Evolutionary conservation across 2,329 filamentous ascomycete genomes (phyloP), one percentile per base, ranked within the genome.

Genomic region (Didymosphaeria variabile): DNA sequence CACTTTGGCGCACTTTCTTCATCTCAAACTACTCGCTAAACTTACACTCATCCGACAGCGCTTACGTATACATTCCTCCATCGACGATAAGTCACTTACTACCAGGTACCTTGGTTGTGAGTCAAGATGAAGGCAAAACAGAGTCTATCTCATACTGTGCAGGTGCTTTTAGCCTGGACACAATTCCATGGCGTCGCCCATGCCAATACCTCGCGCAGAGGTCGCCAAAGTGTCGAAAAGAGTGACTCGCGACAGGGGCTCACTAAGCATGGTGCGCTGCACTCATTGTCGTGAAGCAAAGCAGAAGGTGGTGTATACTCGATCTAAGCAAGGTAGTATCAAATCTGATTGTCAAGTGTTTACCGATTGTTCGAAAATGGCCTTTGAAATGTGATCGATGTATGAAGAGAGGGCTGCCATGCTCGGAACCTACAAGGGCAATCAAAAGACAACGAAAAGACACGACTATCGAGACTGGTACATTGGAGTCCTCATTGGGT

Each of bases 341-440:
- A 29, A 21, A 12, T 2, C 32, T 44, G 3, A 42, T 32, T 31
- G 6, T n/a, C 10, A 23, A 58, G 56, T 58, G 56, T 34, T 17
- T 46, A 44, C 47, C 56, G 5, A 23, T 23, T 5, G 23, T 8
- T 15, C 38, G 57, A 31, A 31, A 9, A 21, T 59, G 50, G 50
- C 50, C 57, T 8, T 15, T 13, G n/a, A 54, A 59, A 23, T 54
- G 57, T 15, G 19, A 52, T 19, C 46, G 56, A n/a, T 58, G 47
- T 19, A 21, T 23, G n/a, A 45, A 38, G 32, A 58, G 19, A 46
- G 56, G 47, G 1, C 26, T 52, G 3, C n/a, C 44, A 8, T 53
- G 56, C 29, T 58, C 56, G 1, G 47, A 58, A 19, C 26, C 44
- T 1, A 46, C 26, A 23, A 38, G 36, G 19, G 47, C 32, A n/a